A percentile compares a stretch with the other conserved stretches of the same genome.
Evolutionary conservation across 164 flowering plant species (phyloP).

Genomic region (Magnolia sinica): DNA sequence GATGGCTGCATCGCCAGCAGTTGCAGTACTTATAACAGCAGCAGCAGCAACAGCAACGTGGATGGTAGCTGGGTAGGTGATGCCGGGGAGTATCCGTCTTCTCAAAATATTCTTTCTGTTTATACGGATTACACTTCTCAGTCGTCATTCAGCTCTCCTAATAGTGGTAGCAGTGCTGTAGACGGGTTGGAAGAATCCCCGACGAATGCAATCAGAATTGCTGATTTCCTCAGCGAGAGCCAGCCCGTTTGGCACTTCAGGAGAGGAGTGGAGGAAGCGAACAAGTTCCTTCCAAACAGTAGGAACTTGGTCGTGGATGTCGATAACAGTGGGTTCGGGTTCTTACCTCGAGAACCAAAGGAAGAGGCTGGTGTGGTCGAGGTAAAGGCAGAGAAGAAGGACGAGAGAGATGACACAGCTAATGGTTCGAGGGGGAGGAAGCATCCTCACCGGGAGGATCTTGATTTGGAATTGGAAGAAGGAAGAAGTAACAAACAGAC

Average conservation of each 20-base stretch:
- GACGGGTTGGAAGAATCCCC: conserved; percentile 59
- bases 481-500: conserved; percentile 66
- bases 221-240: conserved; percentile 43
- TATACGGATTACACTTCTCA: conserved; percentile 20
- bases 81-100: conserved; percentile 14
- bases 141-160: conserved; percentile 38
- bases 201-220: conserved; percentile 24
- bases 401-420: conserved; percentile 3
- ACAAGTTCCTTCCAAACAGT: conserved; percentile 46
- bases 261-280: conserved; percentile 79
- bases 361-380: background rate
- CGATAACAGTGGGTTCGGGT: background rate
- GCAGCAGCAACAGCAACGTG: conserved; percentile 8
- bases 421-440: conserved; percentile 45
- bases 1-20: conserved; percentile 2
- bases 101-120: conserved; percentile 3
- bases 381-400: conserved; percentile 8
- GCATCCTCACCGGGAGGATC: conserved; percentile 37
- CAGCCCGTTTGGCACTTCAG: conserved; percentile 53
- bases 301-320: background rate
- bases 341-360: conserved; percentile 3
- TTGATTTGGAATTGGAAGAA: conserved; percentile 35
- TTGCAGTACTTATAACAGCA: conserved; percentile 8
- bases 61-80: conserved; percentile 22
- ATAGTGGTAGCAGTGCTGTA: conserved; percentile 14